A percentile compares a stretch with the other conserved stretches of the same genome.
phyloP scores from a whole-genome alignment of 2,329 filamentous ascomycete species.

The Fusarium sp. region DNA sequence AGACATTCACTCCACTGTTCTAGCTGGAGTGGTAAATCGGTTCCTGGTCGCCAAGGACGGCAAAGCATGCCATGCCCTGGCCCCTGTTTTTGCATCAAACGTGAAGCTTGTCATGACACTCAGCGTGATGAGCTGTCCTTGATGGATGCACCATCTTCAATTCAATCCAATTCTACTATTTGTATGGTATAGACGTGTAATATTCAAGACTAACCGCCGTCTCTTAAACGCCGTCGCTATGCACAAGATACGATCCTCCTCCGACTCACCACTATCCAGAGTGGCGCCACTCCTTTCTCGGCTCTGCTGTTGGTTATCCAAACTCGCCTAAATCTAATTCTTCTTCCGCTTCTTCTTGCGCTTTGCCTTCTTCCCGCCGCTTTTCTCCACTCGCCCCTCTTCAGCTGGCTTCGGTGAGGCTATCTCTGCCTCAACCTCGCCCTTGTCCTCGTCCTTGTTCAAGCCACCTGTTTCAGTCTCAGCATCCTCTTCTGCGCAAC shows the following conservation, averaged over 20 bases:
- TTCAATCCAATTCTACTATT: neutral
- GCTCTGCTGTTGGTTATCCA: neutral
- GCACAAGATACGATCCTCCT: slow-evolving; percentile 19
- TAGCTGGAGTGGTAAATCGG: neutral
- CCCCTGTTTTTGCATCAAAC: slow-evolving; percentile 12
- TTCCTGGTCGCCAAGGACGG: slow-evolving; percentile 7
- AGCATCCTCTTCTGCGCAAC: slow-evolving; percentile 9
- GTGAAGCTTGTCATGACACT: neutral
- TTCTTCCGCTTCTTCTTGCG: neutral
- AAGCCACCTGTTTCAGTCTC: slow-evolving; percentile 27
- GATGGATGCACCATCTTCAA: neutral
- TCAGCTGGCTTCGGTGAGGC: neutral
- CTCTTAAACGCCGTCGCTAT: slow-evolving; percentile 42
- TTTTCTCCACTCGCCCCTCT: neutral
- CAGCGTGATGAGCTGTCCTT: neutral
- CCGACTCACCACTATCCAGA: neutral
- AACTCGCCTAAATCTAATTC: neutral
- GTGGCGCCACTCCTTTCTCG: slow-evolving; percentile 2
- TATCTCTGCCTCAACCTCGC: slow-evolving; percentile 4
- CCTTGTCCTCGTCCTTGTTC: slow-evolving; percentile 3
- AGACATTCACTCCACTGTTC: neutral
- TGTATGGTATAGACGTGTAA: neutral
- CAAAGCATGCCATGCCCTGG: neutral
- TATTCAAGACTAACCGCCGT: slow-evolving; percentile 14
- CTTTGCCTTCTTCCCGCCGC: neutral